Percentiles rank a stretch among this genome's conserved stretches.
phyloP scores from a whole-genome alignment of 495 filamentous ascomycete genomes.

The Beverwykella pulmonaria region DNA sequence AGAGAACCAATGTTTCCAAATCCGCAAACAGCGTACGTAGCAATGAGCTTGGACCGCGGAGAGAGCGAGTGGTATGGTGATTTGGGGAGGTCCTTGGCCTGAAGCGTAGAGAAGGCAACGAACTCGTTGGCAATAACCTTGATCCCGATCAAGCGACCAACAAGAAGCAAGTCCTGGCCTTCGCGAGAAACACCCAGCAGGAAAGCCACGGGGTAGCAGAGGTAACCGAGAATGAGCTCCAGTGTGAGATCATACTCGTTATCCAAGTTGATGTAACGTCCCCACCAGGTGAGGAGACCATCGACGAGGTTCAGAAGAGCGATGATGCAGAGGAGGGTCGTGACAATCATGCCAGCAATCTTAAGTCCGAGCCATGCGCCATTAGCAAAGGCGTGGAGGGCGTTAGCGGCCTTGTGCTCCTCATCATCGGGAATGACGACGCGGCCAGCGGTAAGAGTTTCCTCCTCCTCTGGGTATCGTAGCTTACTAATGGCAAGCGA shows the following conservation, averaged over 20 bases:
- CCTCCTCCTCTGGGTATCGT: conserved; percentile 84
- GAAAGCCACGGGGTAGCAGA: conserved; percentile 84
- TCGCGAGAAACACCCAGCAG: conserved; percentile 79
- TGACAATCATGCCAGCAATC: conserved; percentile 81
- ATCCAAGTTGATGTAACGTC: conserved; percentile 74
- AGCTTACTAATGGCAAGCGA: conserved; percentile 85
- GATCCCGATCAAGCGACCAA: conserved; percentile 76
- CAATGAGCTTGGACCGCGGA: conserved; percentile 70
- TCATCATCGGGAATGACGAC: conserved; percentile 77
- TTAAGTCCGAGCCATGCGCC: conserved; percentile 81
- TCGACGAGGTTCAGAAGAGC: conserved; percentile 75
- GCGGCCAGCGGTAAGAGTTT: conserved; percentile 75
- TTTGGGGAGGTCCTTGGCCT: conserved; percentile 40
- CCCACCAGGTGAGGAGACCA: conserved; percentile 87
- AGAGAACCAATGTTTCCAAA: conserved; percentile 77
- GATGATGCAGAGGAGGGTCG: conserved; percentile 81
- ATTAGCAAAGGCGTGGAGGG: conserved; percentile 82
- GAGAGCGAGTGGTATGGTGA: conserved; percentile 59
- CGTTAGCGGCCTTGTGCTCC: conserved; percentile 70
- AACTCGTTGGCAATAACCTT: conserved; percentile 75
- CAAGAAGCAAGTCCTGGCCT: conserved; percentile 65
- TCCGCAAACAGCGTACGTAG: conserved; percentile 68
- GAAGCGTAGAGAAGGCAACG: conserved; percentile 52
- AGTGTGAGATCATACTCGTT: conserved; percentile 67
- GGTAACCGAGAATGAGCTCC: conserved; percentile 76